Base-by-base conservation (phyloP, 2,329 filamentous ascomycete genomes). In the Calcarisporium arbuscula region DNA sequence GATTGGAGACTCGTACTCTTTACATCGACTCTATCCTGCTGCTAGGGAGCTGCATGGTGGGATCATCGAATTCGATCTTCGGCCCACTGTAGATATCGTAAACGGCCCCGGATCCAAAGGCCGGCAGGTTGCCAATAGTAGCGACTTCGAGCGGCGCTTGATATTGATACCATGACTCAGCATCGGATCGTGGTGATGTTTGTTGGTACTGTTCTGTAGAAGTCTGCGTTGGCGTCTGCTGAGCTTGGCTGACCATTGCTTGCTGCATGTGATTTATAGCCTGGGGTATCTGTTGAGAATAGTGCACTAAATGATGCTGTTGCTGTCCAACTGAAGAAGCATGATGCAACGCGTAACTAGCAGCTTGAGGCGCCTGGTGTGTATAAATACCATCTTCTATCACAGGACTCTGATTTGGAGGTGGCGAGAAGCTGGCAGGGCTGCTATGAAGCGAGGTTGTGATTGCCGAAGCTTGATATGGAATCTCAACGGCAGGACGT, bases 21-120 rank as follows among this genome's bases (percentile, higher is more conserved):
- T 58, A 78, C 58, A 80, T 62, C 40, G 60, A 69, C 44, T 75
- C 72, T 42, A 80, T 68, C 32, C 75, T 62, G 27, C 65, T 70
- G 49, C 72, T 77, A 9, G 75, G 76, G 55, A 80, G 64, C 53
- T 76, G 74, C 58, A 78, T 67, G 8, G 67, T 63, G 15, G 69
- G 64, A 41, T 78, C 74, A 26, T 74, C 72, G 37, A 67, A 76
- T 44, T 78, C 74, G 17, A 74, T 56, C 58, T 80, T 79, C 27
- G 65, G 62, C 4, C 48, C 54, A 11, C 49, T 56, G 65, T 73
- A 80, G 2, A 70, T 56, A 43, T 74, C 70, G 43, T 70, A 72
- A 12, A 72, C 60, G n/a, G 58, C 59, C 11, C 58, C 61, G 14
- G 66, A 58, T 6, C 64, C 64, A 39, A 68, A 77, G 6, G 65